phyloP scores from a whole-genome alignment of 2,329 filamentous ascomycete species.

The Penicillium sp. region DNA sequence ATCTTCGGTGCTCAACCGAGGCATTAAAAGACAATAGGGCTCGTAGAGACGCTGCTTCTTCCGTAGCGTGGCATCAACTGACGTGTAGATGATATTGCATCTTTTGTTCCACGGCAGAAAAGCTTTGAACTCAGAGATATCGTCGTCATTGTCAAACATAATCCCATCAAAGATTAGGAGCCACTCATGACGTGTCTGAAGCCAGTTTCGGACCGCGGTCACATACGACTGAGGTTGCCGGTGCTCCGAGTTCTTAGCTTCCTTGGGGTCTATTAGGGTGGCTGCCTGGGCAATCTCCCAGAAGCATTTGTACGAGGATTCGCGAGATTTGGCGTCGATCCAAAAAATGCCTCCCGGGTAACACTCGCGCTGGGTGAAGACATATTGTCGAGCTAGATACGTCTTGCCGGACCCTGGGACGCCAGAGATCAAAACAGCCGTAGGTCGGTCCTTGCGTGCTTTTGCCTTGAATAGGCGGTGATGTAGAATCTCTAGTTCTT shows the following conservation, averaged over 20 bases:
- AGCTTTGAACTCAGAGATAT: slow-evolving; percentile 47
- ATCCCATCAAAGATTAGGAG: slow-evolving; percentile 64
- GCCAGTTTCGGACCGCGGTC: slow-evolving; percentile 56
- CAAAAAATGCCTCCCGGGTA: slow-evolving; percentile 66
- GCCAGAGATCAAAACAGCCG: slow-evolving; percentile 59
- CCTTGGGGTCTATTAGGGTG: slow-evolving; percentile 44
- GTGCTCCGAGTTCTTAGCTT: too few species aligned
- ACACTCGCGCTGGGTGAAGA: slow-evolving; percentile 54
- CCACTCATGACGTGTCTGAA: slow-evolving; percentile 59
- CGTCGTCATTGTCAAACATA: slow-evolving; percentile 54
- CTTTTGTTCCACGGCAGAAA: slow-evolving; percentile 60
- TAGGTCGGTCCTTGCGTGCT: slow-evolving; percentile 54
- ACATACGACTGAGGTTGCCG: slow-evolving; percentile 49
- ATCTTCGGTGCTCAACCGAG: slow-evolving; percentile 51
- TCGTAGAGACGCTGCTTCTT: slow-evolving; percentile 57
- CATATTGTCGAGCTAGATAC: slow-evolving; percentile 63
- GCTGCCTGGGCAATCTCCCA: slow-evolving; percentile 61
- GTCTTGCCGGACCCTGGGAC: slow-evolving; percentile 65
- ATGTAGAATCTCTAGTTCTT: slow-evolving; percentile 56
- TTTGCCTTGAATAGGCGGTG: slow-evolving; percentile 55
- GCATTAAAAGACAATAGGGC: slow-evolving; percentile 55
- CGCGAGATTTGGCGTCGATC: slow-evolving; percentile 58
- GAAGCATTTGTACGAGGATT: slow-evolving; percentile 58
- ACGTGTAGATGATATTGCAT: slow-evolving; percentile 64
- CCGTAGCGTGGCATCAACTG: slow-evolving; percentile 54